These are phyloP conservation scores for Nelumbo lutea DNA, from an alignment of 164 flowering plant genomes.

Conservation along the genomic window DNA sequence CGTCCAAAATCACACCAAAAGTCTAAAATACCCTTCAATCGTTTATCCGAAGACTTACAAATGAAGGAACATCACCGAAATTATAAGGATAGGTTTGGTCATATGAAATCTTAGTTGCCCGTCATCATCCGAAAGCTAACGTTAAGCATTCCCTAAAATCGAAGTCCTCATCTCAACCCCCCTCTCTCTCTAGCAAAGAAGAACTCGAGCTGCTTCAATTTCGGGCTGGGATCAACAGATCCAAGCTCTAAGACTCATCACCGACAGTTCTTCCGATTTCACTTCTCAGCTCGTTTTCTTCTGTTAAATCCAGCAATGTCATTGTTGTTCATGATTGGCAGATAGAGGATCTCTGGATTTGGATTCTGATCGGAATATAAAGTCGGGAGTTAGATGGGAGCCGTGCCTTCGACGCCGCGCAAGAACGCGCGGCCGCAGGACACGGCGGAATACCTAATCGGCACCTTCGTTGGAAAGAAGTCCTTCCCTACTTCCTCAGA, in stretches of 20 bases:
- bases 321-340: neutral
- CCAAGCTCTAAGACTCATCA: slow-evolving; percentile 3
- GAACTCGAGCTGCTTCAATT: neutral
- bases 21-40: too few species aligned
- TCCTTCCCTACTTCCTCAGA: slow-evolving; percentile 74
- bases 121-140: too few species aligned
- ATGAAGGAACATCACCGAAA: too few species aligned
- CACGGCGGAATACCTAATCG: slow-evolving; percentile 73
- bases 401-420: slow-evolving; percentile 78
- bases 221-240: slow-evolving; percentile 14
- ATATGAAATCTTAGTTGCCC: too few species aligned
- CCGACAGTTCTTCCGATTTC: neutral
- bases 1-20: too few species aligned
- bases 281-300: neutral
- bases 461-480: slow-evolving; percentile 67
- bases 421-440: slow-evolving; percentile 45
- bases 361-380: slow-evolving; percentile 4
- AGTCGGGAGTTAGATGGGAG: slow-evolving; percentile 43
- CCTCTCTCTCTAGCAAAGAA: too few species aligned
- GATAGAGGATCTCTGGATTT: slow-evolving; percentile 3
- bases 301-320: slow-evolving; percentile 4
- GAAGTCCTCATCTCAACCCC: too few species aligned
- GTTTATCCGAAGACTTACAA: too few species aligned
- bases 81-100: too few species aligned
- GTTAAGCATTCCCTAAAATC: too few species aligned